Conservation (phyloP, 768 basidiomycete genomes). For the Gloeophyllum trabeum region DNA sequence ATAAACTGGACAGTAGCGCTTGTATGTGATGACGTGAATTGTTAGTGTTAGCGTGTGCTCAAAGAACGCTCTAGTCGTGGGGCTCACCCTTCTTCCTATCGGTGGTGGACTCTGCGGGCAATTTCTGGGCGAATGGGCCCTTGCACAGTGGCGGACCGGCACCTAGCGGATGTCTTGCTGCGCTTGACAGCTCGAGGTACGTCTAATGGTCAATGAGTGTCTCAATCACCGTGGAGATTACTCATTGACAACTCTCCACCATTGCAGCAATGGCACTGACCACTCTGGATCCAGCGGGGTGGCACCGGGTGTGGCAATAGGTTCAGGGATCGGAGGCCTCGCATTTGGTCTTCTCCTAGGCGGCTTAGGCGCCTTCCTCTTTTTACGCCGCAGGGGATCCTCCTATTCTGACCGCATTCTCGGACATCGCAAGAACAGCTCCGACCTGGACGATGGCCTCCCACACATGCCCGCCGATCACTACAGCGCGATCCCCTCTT, state of each 20-base stretch:
- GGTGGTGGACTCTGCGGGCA: slow-evolving; percentile 36
- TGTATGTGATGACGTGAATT: slow-evolving; percentile 18
- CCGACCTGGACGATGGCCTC: neutral
- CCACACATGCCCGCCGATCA: too few relatives aligned
- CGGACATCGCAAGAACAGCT: neutral
- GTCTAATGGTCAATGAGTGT: too few relatives aligned
- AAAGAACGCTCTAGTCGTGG: too few relatives aligned
- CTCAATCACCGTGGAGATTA: neutral
- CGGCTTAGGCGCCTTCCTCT: slow-evolving; percentile 3
- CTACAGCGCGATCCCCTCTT: too few relatives aligned
- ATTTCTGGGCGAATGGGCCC: slow-evolving; percentile 46
- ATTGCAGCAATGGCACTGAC: neutral
- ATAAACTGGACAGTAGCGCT: slow-evolving; percentile 50
- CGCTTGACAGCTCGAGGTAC: slow-evolving; percentile 5
- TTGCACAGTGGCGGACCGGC: slow-evolving; percentile 38
- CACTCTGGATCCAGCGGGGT: slow-evolving; percentile 1
- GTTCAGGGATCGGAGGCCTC: slow-evolving; percentile 14
- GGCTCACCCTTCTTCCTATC: slow-evolving; percentile 46
- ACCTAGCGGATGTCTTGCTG: slow-evolving; percentile 29
- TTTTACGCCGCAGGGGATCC: neutral
- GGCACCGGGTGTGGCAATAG: slow-evolving; percentile 11
- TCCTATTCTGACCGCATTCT: too few relatives aligned
- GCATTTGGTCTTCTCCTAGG: slow-evolving; percentile 11
- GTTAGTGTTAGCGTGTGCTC: neutral
- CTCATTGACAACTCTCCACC: neutral